phyloP scores from a whole-genome alignment of 441 rosid species.

The Pelargonium myrrhifolium region DNA sequence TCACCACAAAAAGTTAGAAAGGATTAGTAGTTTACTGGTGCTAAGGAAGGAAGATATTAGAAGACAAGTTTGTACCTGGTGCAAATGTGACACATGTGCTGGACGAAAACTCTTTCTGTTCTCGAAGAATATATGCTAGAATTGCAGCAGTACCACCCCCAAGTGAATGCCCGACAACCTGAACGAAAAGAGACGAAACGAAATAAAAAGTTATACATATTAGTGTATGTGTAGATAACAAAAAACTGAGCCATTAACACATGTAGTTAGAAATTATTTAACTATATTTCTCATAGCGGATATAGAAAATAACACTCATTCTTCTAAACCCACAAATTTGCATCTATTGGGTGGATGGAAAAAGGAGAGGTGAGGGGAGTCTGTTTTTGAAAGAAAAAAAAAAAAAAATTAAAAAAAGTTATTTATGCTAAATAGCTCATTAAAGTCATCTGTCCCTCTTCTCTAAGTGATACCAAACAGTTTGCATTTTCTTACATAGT shows the following conservation, averaged over 20 bases:
- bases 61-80: slow-evolving; percentile 47
- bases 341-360: background rate
- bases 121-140: slow-evolving; percentile 59
- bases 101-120: slow-evolving; percentile 56
- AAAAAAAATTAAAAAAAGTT: background rate
- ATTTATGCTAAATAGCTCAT: too few relatives aligned
- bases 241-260: too few relatives aligned
- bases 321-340: slow-evolving; percentile 1
- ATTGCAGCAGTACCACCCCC: slow-evolving; percentile 97
- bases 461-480: too few relatives aligned
- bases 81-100: slow-evolving; percentile 84
- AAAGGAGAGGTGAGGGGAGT: background rate
- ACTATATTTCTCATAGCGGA: background rate
- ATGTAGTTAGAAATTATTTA: background rate
- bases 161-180: slow-evolving; percentile 93
- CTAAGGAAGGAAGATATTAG: background rate
- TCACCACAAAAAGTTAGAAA: background rate
- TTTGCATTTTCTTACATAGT: background rate
- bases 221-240: too few relatives aligned
- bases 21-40: background rate
- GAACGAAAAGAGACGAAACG: slow-evolving; percentile 15
- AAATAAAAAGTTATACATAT: background rate
- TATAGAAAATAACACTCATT: background rate
- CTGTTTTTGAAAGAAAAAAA: background rate
- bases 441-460: too few relatives aligned